Evolutionary conservation across 2,329 filamentous ascomycete species (phyloP), one percentile per base, ranked within the genome.

Genomic region (Aspergillus sp.): DNA sequence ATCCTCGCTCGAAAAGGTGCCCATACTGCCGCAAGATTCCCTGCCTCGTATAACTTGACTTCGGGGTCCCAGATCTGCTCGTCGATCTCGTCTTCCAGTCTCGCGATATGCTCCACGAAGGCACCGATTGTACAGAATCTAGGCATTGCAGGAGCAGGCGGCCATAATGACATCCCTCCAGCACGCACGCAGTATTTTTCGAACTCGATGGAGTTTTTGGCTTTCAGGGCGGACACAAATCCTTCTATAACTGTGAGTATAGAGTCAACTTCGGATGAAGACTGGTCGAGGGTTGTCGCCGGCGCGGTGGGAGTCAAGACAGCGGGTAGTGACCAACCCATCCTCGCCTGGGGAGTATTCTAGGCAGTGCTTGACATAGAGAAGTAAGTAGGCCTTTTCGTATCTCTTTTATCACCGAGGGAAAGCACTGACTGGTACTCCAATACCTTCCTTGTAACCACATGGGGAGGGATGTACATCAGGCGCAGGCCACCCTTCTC

Each of bases 51-150:
- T 1, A 73, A 60, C 56, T 68, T 71, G 15, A 74, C 68, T 44
- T 72, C 68, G 1, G 69, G 69, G 42, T 72, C 64, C 70, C 70
- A 73, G 34, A 72, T 73, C 1, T 66, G 66, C 58, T 74, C 71
- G 26, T 73, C 61, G 42, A 73, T 70, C n/a, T 69, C 66, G 24
- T 68, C 68, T 52, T 65, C 58, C 12, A 73, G 53, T 11, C 62
- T 62, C 0, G 65, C 53, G 38, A 73, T 62, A 20, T 71, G 66
- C 57, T 73, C 70, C 45, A 73, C 68, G 43, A 72, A 73, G 9
- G 69, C 64, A 2, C 70, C 71, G 42, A 73, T 71, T 0, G 71
- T 73, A 55, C 70, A 72, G 53, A 74, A 74, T 13, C 71, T 69
- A n/a, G 70, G 64, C 4, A 62, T 45, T 15, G 61, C 66, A 4